Evolutionary conservation across 2,329 filamentous ascomycete species (phyloP).

Genomic region (Dactylellina drechsleri): DNA sequence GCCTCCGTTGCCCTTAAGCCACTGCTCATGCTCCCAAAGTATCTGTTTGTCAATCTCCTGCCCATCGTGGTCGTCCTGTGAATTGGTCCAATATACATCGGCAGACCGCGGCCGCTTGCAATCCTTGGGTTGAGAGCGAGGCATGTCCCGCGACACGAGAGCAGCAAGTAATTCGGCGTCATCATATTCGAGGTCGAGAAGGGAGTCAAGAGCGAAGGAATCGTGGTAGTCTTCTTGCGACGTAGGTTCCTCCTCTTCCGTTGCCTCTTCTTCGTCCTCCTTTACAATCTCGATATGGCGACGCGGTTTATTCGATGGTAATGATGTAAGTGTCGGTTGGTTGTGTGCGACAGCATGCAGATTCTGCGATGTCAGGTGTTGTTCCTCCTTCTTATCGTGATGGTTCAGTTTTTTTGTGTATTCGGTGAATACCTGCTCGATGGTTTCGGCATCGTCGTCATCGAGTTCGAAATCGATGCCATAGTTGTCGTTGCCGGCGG

Average conservation of each 20-base stretch:
- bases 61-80: slow-evolving; percentile 35
- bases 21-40: slow-evolving; percentile 50
- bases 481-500: slow-evolving; percentile 23
- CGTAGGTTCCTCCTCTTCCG: slow-evolving; percentile 16
- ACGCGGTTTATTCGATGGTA: not conserved
- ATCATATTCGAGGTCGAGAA: slow-evolving; percentile 49
- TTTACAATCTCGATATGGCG: slow-evolving; percentile 12
- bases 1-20: slow-evolving; percentile 31
- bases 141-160: slow-evolving; percentile 37
- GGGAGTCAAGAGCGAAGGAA: slow-evolving; percentile 43
- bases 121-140: slow-evolving; percentile 33
- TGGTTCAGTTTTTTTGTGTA: slow-evolving; percentile 34
- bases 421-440: slow-evolving; percentile 46
- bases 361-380: too few relatives aligned
- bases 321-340: not conserved
- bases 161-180: slow-evolving; percentile 49
- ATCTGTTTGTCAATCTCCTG: slow-evolving; percentile 44
- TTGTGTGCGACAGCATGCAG: not conserved
- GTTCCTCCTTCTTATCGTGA: slow-evolving; percentile 1
- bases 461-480: slow-evolving; percentile 51
- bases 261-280: slow-evolving; percentile 4
- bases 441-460: slow-evolving; percentile 46
- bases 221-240: slow-evolving; percentile 53
- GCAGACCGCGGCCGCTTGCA: slow-evolving; percentile 1
- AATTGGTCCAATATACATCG: slow-evolving; percentile 11